Evolutionary conservation across 176 grass and related monocot species (phyloP).

Genomic region (Microstegium vimineum): DNA sequence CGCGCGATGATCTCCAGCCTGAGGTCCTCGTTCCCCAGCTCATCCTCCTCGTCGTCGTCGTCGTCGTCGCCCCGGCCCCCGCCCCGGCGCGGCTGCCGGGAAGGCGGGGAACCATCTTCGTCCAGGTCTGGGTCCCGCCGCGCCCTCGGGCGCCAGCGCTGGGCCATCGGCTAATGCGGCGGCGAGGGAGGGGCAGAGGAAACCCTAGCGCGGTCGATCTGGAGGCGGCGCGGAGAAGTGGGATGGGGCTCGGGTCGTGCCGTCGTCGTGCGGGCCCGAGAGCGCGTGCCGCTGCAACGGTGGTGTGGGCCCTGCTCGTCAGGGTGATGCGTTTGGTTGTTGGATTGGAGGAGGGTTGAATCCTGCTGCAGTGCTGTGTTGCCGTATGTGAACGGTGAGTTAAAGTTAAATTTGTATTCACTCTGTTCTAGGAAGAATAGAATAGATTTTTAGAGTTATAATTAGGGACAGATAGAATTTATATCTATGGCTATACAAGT

Average conservation of each 20-base stretch:
- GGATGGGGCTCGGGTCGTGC: not conserved
- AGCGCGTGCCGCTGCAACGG: not conserved
- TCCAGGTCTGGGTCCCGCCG: conserved; percentile 35
- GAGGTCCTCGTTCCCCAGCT: conserved; percentile 76
- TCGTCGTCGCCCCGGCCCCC: no score
- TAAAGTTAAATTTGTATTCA: no score
- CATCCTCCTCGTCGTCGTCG: conserved; percentile 65
- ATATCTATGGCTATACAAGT: no score
- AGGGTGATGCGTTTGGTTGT: no score
- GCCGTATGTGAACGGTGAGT: no score
- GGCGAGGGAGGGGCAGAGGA: not conserved
- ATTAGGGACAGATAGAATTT: no score
- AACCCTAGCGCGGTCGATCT: conserved; percentile 47
- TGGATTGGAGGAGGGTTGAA: no score
- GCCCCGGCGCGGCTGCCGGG: not conserved
- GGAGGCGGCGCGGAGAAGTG: not conserved
- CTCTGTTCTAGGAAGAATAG: no score
- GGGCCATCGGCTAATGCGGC: conserved; percentile 35
- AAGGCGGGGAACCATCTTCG: not conserved
- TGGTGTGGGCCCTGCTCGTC: not conserved
- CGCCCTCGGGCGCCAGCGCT: conserved; percentile 36
- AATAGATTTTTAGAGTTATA: no score
- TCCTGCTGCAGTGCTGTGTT: no score
- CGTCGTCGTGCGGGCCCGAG: not conserved
- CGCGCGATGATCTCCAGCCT: conserved; percentile 69